phyloP scores from a whole-genome alignment of 768 basidiomycete species.

The Termitomyces sp. region DNA sequence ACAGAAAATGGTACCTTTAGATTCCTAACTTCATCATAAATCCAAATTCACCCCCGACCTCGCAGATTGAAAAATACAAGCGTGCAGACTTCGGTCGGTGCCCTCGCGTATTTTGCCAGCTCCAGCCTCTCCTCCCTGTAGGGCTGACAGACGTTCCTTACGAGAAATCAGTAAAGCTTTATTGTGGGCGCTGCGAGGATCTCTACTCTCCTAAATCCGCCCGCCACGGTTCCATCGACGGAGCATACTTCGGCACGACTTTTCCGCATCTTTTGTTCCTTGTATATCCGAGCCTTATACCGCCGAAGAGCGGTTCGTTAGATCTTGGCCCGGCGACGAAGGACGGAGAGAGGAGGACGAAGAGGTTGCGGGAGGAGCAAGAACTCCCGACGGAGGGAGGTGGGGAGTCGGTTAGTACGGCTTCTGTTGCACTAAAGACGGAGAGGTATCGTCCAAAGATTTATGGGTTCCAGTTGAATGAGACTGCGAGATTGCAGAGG shows the following conservation, averaged over 20 bases:
- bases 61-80: conserved; percentile 92
- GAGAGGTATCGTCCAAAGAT: conserved; percentile 91
- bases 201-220: conserved; percentile 97
- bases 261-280: conserved; percentile 97
- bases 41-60: background rate
- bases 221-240: conserved; percentile 95
- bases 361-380: conserved; percentile 42
- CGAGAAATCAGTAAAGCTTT: conserved; percentile 98
- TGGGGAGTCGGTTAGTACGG: conserved; percentile 70
- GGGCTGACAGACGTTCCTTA: conserved; percentile 97
- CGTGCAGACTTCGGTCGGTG: conserved; percentile 98
- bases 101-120: conserved; percentile 93
- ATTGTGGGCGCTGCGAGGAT: conserved; percentile 97
- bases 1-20: conserved; percentile 76
- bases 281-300: conserved; percentile 91
- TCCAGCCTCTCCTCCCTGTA: conserved; percentile 92
- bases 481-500: conserved; percentile 86
- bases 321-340: conserved; percentile 23
- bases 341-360: conserved; percentile 25
- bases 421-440: conserved; percentile 79
- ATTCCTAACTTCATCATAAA: background rate
- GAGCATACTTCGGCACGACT: conserved; percentile 97
- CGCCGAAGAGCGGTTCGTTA: conserved; percentile 61
- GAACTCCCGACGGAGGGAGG: conserved; percentile 55
- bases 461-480: conserved; percentile 95